Evolutionary conservation across 2,329 filamentous ascomycete genomes (phyloP).

Genomic region (Hymenoscyphus scutula): DNA sequence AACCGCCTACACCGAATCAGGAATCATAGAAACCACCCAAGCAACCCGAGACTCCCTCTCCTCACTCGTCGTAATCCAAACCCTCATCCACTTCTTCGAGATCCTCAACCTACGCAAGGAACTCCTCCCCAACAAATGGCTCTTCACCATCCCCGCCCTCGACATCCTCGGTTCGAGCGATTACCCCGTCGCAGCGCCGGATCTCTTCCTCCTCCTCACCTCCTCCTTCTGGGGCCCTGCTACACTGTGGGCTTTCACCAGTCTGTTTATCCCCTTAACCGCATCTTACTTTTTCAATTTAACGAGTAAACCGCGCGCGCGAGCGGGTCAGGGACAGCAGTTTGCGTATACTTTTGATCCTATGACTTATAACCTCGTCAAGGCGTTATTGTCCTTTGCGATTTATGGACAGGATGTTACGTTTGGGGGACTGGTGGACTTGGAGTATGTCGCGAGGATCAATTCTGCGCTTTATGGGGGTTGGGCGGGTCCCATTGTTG

Average conservation of each 20-base stretch:
- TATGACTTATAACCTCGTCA: slow-evolving; percentile 84
- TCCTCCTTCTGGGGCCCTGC: slow-evolving; percentile 81
- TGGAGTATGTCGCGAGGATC: slow-evolving; percentile 59
- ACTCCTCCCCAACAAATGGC: slow-evolving; percentile 68
- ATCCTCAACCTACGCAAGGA: slow-evolving; percentile 65
- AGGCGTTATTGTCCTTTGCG: slow-evolving; percentile 77
- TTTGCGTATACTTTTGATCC: slow-evolving; percentile 71
- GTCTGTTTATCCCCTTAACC: slow-evolving; percentile 65
- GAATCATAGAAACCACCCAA: slow-evolving; percentile 64
- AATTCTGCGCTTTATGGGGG: slow-evolving; percentile 68
- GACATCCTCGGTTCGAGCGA: slow-evolving; percentile 53
- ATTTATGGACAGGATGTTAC: slow-evolving; percentile 70
- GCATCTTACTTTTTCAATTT: slow-evolving; percentile 91
- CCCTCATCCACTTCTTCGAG: slow-evolving; percentile 67
- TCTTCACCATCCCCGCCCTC: slow-evolving; percentile 69
- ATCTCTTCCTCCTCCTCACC: slow-evolving; percentile 76
- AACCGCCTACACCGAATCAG: slow-evolving; percentile 62
- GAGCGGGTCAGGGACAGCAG: slow-evolving; percentile 40
- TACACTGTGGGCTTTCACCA: slow-evolving; percentile 72
- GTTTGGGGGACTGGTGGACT: slow-evolving; percentile 60
- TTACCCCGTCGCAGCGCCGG: slow-evolving; percentile 67
- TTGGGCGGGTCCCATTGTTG: slow-evolving; percentile 67
- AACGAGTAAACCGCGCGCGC: slow-evolving; percentile 49
- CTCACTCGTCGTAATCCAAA: slow-evolving; percentile 69
- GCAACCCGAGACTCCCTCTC: slow-evolving; percentile 68